Evolutionary conservation across 176 grass and related monocot genomes (phyloP).

Genomic region (sorghum (Sorghum bicolor)): Sorghum_bicolor_NCBIv3 NC_012870.2:586001-586500

Average conservation of each 20-base stretch:
- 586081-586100: neutral
- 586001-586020: too few species aligned
- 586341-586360: neutral
- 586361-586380: constrained; percentile 8
- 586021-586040: too few species aligned
- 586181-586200: neutral
- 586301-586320: neutral
- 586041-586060: neutral
- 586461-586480: neutral
- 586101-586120: neutral
- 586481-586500: neutral
- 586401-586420: neutral
- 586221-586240: neutral
- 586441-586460: neutral
- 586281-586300: neutral
- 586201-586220: neutral
- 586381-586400: neutral
- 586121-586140: neutral
- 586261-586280: neutral
- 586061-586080: neutral
- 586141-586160: neutral
- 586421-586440: neutral
- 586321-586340: neutral
- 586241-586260: neutral
- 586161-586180: neutral